Evolutionary conservation across 306 rosid genomes (phyloP), one percentile per base, ranked within the genome.

Genomic region (Cucumis hystrix): DNA sequence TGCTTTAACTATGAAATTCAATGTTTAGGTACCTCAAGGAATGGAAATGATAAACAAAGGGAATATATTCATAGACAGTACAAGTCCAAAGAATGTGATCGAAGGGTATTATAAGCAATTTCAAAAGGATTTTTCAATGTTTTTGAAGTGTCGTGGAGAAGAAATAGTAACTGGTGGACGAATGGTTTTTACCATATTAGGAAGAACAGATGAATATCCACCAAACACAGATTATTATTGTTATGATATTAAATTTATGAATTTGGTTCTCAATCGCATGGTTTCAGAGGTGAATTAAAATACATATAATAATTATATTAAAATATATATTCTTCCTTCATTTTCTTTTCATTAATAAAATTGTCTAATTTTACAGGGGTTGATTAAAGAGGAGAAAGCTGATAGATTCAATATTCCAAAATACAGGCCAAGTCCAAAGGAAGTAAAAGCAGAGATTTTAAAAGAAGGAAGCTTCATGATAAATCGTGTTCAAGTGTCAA

Each of bases 391-490:
- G 8, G 41, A 39, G 41, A 39, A 39, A 39, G 41, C 8, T 39
- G 8, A 39, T 39, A 6, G 35, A 4, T 84, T 85, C 81, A 58
- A 89, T 66, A 0, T 87, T 6, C 91, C 93, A 12, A 0, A 14
- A 1, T 89, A 82, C 21, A 9, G 56, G 16, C 82, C 93, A 2
- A 77, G 80, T 0, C 28, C 23, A 1, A 8, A 54, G n/a, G 89
- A 87, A 84, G 83, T 87, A 4, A n/a, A 37, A 76, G 67, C 65
- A 21, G 79, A 85, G 54, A 72, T 87, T 17, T 13, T 73, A 13
- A 78, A n/a, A 87, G 86, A 84, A 33, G 84, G 86, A 4, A 82
- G 86, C 7, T 86, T 88, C 74, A 77, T n/a, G 2, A 2, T 83
- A n/a, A 75, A 83, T 8, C 74, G 52, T 15, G 45, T 84, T 8